These are phyloP conservation scores for Lactarius trivialis DNA, from an alignment of 768 basidiomycete genomes.

Conservation along the genomic window DNA sequence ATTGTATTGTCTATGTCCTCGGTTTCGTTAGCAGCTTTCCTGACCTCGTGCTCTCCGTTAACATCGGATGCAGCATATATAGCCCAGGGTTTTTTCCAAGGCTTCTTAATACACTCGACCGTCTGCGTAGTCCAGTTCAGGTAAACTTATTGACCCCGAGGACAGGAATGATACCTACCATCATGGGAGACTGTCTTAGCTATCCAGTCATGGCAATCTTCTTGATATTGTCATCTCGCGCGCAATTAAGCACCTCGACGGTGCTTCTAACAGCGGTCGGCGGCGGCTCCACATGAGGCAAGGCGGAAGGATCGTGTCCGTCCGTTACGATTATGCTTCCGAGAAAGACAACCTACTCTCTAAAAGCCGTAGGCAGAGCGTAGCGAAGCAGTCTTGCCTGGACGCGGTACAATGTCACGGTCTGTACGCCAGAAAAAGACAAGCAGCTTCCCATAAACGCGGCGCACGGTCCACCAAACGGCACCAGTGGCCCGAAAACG, in stretches of 20 bases:
- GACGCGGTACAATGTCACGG: not conserved
- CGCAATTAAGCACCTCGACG: too few relatives aligned
- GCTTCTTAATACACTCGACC: not conserved
- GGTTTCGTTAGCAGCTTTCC: conserved; percentile 9
- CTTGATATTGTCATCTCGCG: not conserved
- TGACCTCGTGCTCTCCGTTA: not conserved
- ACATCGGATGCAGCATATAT: not conserved
- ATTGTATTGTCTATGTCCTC: conserved; percentile 1
- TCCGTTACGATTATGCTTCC: not conserved
- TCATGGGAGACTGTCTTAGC: not conserved
- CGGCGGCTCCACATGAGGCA: conserved; percentile 3
- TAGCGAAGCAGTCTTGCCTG: not conserved
- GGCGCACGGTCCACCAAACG: not conserved
- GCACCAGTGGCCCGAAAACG: too few relatives aligned
- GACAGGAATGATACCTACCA: not conserved
- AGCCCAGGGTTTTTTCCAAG: not conserved
- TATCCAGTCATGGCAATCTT: not conserved
- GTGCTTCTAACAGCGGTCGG: too few relatives aligned
- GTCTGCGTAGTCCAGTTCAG: not conserved
- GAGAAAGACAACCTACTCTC: not conserved
- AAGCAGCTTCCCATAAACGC: not conserved
- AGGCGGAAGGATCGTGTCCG: too few relatives aligned
- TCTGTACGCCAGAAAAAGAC: not conserved
- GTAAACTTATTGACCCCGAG: too few relatives aligned
- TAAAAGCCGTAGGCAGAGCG: not conserved